phyloP scores from a whole-genome alignment of 129 eudicot genomes.

The Apium graveolens region DNA sequence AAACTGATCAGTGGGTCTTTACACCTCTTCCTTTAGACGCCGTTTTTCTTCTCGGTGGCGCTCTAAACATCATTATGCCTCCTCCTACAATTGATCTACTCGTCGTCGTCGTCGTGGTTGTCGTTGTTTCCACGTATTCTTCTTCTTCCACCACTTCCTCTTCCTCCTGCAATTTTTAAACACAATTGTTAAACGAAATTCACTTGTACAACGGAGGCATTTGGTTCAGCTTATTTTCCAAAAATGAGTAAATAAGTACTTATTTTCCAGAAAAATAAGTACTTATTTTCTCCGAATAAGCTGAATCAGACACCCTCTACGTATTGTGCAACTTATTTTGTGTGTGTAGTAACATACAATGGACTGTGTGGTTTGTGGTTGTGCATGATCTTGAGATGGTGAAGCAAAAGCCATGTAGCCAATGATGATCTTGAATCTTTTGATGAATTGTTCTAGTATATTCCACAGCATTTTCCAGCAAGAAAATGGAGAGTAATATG shows the following conservation, averaged over 20 bases:
- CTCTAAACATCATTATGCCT: slow-evolving; percentile 1
- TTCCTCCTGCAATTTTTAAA: background rate
- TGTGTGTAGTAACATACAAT: background rate
- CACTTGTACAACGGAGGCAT: no score
- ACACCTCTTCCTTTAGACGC: background rate
- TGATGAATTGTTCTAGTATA: background rate
- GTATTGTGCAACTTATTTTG: no score
- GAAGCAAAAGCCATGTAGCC: background rate
- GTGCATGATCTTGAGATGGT: slow-evolving; percentile 1
- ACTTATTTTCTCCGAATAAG: no score
- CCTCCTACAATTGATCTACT: background rate
- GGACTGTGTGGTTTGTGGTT: background rate
- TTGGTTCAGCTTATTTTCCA: no score
- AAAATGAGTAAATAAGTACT: no score
- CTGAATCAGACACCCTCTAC: no score
- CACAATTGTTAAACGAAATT: no score
- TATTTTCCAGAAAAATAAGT: no score
- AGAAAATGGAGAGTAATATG: background rate
- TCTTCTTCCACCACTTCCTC: background rate
- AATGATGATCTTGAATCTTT: background rate
- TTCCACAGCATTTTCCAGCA: background rate
- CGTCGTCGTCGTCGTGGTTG: background rate
- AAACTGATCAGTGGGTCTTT: background rate
- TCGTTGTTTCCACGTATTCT: background rate
- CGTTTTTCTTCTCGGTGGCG: background rate